Evolutionary conservation across 805 yeast genomes (phyloP), one percentile per base, ranked within the genome.

Genomic region (Candida argentea): DNA sequence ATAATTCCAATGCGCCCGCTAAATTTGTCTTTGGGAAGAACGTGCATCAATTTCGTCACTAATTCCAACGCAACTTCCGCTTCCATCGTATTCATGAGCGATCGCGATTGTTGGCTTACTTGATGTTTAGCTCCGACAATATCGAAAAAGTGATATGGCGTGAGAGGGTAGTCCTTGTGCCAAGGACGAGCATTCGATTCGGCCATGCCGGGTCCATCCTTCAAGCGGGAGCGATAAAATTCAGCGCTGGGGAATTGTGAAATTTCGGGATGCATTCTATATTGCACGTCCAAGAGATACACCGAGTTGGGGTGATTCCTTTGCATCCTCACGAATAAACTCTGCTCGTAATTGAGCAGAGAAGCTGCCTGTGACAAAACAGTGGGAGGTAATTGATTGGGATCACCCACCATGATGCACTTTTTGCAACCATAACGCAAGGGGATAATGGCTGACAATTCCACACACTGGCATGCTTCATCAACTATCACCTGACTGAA

Each of bases 331-430:
- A 89, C 97, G 52, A 91, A 91, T 45, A 91, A 61, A 47, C 94
- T 81, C 52, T 89, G 95, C 38, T 89, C 95, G 46, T 91, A 91
- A 24, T 73, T 72, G 41, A 65, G 70, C 4, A 71, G 61, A 1
- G 93, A 78, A 2, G 98, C 97, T 9, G 74, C 78, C 41, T 81
- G 86, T 0, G 96, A 89, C 12, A 91, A 56, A 7, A 89, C 97
- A 0, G 98, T 89, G 0, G 98, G 98, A 0, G 98, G 98, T 37
- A 91, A 66, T 57, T 91, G 98, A 49, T 91, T 87, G 2, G 97
- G 97, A 58, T 91, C 98, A 50, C 98, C 98, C 25, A 91, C 98
- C 94, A 91, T 81, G 27, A 91, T 79, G 57, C 97, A 89, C 31
- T 76, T 73, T 34, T 68, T 76, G 43, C 93, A 82, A 2, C 97